These are phyloP conservation scores for Backusella psychrophila DNA, from an alignment of 192 early-diverging fungal genomes.

Conservation along the genomic window DNA sequence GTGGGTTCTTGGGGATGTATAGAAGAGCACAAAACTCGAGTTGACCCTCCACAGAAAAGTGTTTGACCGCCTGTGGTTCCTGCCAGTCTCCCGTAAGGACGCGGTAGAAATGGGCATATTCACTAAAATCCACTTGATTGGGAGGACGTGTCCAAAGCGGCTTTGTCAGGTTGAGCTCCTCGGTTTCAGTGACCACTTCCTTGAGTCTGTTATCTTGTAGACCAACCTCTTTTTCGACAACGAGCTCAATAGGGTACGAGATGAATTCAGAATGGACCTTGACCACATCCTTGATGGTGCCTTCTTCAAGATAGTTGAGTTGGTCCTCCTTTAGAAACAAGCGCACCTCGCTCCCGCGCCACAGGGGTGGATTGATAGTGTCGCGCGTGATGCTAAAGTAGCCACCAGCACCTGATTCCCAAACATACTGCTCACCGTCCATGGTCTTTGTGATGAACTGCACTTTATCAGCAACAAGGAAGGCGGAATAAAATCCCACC, in stretches of 20 bases:
- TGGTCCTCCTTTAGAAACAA: conserved; percentile 98
- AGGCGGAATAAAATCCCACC: conserved; percentile 99
- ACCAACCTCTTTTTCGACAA: conserved; percentile 94
- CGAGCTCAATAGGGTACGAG: conserved; percentile 95
- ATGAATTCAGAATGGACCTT: conserved; percentile 99
- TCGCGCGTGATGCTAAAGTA: conserved; percentile 93
- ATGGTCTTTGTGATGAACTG: conserved; percentile 94
- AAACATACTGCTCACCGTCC: conserved; percentile 95
- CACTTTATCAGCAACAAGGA: conserved; percentile 98
- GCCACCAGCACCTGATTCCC: conserved; percentile 88
- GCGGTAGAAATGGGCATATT: conserved; percentile 99
- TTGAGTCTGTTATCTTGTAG: conserved; percentile 80
- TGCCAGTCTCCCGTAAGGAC: conserved; percentile 98
- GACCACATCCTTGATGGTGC: conserved; percentile 97
- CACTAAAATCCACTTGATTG: conserved; percentile 94
- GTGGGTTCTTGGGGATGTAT: conserved; percentile 92
- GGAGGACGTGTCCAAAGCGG: conserved; percentile 91
- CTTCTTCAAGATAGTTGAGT: conserved; percentile 95
- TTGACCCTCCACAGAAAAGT: conserved; percentile 99
- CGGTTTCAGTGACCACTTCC: conserved; percentile 76
- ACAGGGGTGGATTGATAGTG: conserved; percentile 81
- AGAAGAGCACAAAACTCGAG: conserved; percentile 99
- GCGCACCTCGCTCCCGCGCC: conserved; percentile 92
- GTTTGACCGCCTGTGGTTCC: conserved; percentile 95
- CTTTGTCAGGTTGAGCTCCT: conserved; percentile 98